Evolutionary conservation across 164 flowering plant genomes (phyloP).

Genomic region (Magnolia kwangsiensis): DNA sequence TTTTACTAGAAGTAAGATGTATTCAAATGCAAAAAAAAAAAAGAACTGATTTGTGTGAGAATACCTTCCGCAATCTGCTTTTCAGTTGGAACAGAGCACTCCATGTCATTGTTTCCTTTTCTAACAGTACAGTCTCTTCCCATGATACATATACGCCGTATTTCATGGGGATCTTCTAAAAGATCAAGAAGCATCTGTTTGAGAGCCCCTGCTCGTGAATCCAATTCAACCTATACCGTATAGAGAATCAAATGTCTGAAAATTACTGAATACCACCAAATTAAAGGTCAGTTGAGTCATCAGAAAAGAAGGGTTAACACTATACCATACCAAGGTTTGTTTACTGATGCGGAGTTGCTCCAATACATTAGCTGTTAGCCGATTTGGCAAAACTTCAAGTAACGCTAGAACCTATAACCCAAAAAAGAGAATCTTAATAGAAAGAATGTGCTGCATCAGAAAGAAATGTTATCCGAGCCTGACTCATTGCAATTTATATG

Average conservation of each 20-base stretch:
- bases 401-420: constrained; percentile 68
- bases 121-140: constrained; percentile 78
- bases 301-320: neutral
- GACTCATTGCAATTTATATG: too few species aligned
- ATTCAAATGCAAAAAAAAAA: neutral
- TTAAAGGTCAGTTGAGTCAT: neutral
- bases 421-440: constrained; percentile 6
- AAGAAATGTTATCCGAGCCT: neutral
- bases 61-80: constrained; percentile 95
- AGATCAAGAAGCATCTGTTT: constrained; percentile 97
- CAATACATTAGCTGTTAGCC: constrained; percentile 75
- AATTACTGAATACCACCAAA: constrained; percentile 10
- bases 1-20: neutral
- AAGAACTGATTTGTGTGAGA: neutral
- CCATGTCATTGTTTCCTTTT: constrained; percentile 49
- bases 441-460: neutral
- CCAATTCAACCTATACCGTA: constrained; percentile 74
- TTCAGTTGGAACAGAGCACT: constrained; percentile 71
- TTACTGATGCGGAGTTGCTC: constrained; percentile 96
- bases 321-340: constrained; percentile 66
- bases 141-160: constrained; percentile 88
- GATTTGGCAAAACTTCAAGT: constrained; percentile 86
- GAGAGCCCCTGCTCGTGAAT: constrained; percentile 88
- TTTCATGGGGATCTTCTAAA: constrained; percentile 91
- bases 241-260: neutral